phyloP scores from a whole-genome alignment of 164 flowering plant species.

The Echeveria elegans region DNA sequence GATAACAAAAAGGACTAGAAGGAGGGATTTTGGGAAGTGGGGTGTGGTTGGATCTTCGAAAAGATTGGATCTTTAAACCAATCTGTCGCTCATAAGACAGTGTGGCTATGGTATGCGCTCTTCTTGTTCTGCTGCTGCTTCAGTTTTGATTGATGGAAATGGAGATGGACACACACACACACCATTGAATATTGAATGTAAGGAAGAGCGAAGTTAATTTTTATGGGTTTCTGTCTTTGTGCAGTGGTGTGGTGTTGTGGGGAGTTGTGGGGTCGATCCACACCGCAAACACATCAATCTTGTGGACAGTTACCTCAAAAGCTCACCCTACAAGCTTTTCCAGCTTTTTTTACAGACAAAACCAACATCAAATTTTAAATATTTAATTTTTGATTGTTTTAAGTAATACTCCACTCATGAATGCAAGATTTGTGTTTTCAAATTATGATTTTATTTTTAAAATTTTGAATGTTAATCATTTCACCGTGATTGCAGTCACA shows the following conservation, averaged over 20 bases:
- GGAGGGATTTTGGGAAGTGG: not conserved
- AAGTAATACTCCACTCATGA: too few species aligned
- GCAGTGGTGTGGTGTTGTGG: too few species aligned
- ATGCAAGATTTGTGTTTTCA: too few species aligned
- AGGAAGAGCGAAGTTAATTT: not conserved
- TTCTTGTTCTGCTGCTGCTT: not conserved
- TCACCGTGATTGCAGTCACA: too few species aligned
- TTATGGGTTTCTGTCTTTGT: not conserved
- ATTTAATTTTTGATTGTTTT: too few species aligned
- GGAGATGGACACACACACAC: not conserved
- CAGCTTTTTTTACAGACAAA: not conserved
- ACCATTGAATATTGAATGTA: not conserved
- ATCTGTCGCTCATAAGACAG: not conserved
- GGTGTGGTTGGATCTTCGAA: not conserved
- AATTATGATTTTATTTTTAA: too few species aligned
- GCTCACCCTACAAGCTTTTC: not conserved
- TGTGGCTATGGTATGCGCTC: not conserved
- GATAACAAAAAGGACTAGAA: not conserved
- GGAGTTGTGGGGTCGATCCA: not conserved
- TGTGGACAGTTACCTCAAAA: conserved; percentile 1
- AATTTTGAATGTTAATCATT: too few species aligned
- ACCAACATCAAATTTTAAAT: not conserved
- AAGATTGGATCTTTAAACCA: not conserved
- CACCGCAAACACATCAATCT: not conserved
- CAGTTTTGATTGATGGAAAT: not conserved